Evolutionary conservation across 257 asterid species (phyloP).

Genomic region (Nicotiana sylvestris): DNA sequence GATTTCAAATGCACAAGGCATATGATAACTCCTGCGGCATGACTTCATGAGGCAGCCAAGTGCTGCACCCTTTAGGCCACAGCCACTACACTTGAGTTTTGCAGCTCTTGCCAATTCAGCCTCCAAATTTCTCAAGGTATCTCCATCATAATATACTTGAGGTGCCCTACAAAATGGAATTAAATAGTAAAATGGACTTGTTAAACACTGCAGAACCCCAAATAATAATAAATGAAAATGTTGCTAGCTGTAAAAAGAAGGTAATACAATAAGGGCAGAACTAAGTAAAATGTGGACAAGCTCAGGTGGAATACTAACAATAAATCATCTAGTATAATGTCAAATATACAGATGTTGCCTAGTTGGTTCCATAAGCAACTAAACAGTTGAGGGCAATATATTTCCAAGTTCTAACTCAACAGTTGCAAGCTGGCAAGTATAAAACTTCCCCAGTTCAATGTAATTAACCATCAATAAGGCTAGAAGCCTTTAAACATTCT

Average conservation of each 20-base stretch:
- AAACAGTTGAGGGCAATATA: background rate
- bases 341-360: background rate
- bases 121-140: constrained; percentile 65
- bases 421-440: background rate
- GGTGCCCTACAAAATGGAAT: constrained; percentile 61
- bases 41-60: constrained; percentile 88
- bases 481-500: background rate
- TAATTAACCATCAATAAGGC: background rate
- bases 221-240: background rate
- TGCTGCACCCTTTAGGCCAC: constrained; percentile 93
- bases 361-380: background rate
- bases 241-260: background rate
- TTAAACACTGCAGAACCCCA: background rate
- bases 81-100: constrained; percentile 81
- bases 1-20: constrained; percentile 68
- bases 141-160: constrained; percentile 67
- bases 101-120: constrained; percentile 82
- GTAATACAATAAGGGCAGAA: background rate
- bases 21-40: constrained; percentile 77
- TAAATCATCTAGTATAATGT: background rate
- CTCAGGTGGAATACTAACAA: background rate
- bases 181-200: background rate
- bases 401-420: constrained; percentile 1
- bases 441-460: background rate
- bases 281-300: background rate